Conservation (phyloP, 345 rosid species). For the Arabidopsis suecica region DNA sequence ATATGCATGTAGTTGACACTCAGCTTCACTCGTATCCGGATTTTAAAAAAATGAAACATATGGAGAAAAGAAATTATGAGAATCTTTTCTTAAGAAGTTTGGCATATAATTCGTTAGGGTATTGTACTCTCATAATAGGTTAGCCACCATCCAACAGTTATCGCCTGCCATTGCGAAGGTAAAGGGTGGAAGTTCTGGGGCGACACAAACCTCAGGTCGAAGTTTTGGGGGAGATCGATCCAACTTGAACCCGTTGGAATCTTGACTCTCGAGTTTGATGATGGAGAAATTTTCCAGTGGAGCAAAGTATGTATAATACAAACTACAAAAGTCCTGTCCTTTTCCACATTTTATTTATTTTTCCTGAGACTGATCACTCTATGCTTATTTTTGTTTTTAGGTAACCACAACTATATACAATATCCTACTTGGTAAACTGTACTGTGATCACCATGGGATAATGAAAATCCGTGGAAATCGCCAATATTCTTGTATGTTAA, state of each 20-base stretch:
- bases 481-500: constrained; percentile 80
- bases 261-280: constrained; percentile 88
- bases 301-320: constrained; percentile 64
- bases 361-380: constrained; percentile 13
- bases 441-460: constrained; percentile 90
- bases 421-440: constrained; percentile 87
- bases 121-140: constrained; percentile 56
- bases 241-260: constrained; percentile 94
- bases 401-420: constrained; percentile 91
- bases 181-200: constrained; percentile 99
- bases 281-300: constrained; percentile 96
- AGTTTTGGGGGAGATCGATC: constrained; percentile 98
- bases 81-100: constrained; percentile 8
- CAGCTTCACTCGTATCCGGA: background rate
- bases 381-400: constrained; percentile 50
- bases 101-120: constrained; percentile 1
- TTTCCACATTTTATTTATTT: constrained; percentile 19
- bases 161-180: constrained; percentile 97
- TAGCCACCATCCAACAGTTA: constrained; percentile 96
- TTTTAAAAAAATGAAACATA: background rate
- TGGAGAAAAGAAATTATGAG: background rate
- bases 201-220: constrained; percentile 85
- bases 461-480: constrained; percentile 87
- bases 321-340: constrained; percentile 2
- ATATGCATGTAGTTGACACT: constrained; percentile 14